phyloP scores from a whole-genome alignment of 805 yeast species.

The Clavispora carvajalis region DNA sequence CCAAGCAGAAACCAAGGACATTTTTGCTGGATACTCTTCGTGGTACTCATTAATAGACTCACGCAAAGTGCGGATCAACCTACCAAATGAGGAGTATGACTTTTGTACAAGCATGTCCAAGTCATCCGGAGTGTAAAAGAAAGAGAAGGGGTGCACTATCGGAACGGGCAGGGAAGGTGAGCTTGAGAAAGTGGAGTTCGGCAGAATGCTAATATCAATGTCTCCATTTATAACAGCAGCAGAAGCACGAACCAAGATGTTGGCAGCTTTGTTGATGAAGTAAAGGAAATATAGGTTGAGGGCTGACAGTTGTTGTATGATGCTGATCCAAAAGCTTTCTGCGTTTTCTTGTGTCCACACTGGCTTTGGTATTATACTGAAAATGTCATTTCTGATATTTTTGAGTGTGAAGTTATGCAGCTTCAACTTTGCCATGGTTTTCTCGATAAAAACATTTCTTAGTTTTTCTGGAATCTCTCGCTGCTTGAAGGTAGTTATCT shows the following conservation, averaged over 20 bases:
- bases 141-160: constrained; percentile 1
- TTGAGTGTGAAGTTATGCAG: constrained; percentile 10
- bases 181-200: constrained; percentile 3
- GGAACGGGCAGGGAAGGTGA: neutral
- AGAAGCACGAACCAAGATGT: constrained; percentile 19
- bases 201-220: constrained; percentile 4
- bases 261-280: constrained; percentile 34
- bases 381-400: constrained; percentile 11
- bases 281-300: constrained; percentile 30
- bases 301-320: constrained; percentile 24
- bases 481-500: constrained; percentile 8
- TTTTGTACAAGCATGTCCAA: constrained; percentile 25
- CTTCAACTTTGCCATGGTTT: neutral
- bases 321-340: constrained; percentile 25
- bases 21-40: constrained; percentile 32
- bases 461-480: neutral
- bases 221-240: constrained; percentile 15
- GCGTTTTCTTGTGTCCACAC: constrained; percentile 21
- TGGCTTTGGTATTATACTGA: constrained; percentile 15
- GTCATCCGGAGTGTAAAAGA: constrained; percentile 25
- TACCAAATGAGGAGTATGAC: constrained; percentile 31
- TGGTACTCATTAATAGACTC: constrained; percentile 25
- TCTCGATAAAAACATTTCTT: neutral
- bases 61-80: constrained; percentile 29
- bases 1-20: constrained; percentile 34